A percentile compares a stretch with the other conserved stretches of the same genome.
Evolutionary conservation across 306 rosid genomes (phyloP).

Genomic region (Vigna radiata): DNA sequence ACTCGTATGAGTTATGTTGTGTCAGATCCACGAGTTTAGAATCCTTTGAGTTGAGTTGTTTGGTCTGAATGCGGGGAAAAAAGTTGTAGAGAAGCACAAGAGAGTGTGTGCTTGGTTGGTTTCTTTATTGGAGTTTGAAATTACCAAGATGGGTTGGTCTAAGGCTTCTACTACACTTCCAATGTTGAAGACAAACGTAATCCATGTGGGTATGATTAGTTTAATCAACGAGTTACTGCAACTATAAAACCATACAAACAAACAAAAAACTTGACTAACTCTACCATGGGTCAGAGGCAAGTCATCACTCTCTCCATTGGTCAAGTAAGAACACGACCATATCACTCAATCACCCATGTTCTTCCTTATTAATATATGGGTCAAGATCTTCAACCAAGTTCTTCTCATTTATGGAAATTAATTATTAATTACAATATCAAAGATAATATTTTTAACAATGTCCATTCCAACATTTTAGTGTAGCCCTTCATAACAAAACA

Average conservation of each 20-base stretch:
- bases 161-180: background rate
- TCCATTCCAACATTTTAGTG: no score
- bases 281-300: conserved; percentile 29
- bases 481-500: no score
- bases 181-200: conserved; percentile 15
- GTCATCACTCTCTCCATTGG: background rate
- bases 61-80: conserved; percentile 33
- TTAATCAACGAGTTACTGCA: conserved; percentile 11
- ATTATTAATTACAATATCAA: no score
- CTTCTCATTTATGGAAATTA: no score
- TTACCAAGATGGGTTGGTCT: conserved; percentile 40
- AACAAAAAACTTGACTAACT: conserved; percentile 2
- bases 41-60: conserved; percentile 32
- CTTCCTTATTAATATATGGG: no score
- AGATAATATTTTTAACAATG: no score
- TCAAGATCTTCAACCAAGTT: no score
- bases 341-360: no score
- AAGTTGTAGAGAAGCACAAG: background rate
- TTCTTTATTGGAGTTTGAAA: conserved; percentile 39
- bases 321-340: background rate
- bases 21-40: conserved; percentile 48
- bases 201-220: conserved; percentile 26
- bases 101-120: conserved; percentile 22
- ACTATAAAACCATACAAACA: background rate
- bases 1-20: background rate